Base-by-base conservation (phyloP, 225 moss, liverwort and hornwort genomes). In the Pseudisothecium myosuroides region DNA sequence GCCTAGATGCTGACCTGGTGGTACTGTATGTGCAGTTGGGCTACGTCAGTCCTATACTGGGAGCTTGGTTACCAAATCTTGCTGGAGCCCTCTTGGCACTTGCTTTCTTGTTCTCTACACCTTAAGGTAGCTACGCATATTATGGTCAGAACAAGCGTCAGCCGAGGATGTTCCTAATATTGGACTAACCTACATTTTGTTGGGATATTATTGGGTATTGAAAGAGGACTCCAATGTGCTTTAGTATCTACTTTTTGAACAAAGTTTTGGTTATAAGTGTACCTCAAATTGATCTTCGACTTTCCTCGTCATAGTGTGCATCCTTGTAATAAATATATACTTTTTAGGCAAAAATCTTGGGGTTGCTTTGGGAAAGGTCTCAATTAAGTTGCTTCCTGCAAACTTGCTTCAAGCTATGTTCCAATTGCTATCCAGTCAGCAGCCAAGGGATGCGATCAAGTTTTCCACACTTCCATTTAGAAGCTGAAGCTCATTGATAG, bases 1-100 rank as follows among this genome's bases (percentile, higher is more conserved):
- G 56, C 69, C 28, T 59, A 49, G 73, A 81, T 85, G 66, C 41
- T 85, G 15, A 88, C 56, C n/a, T 31, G 26, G n/a, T 82, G 50
- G 66, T 31, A 55, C 34, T 88, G 71, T 83, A 20, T 80, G 82
- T 92, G 91, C 91, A 93, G 91, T 69, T 91, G 83, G 92, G 88
- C 60, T 89, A 90, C 29, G 80, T 88, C 55, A 91, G 80, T 91
- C 92, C 91, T 37, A 47, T 76, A 43, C 83, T 92, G 41, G 91
- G 91, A 78, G 92, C 90, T 87, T 93, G 92, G 91, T 85, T 92
- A 43, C 92, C 92, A 41, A 93, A 93, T 85, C 61, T 93, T 84
- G 85, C 65, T 58, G 92, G 92, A 68, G 77, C 69, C 47, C 45
- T 92, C 20, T 79, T 90, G 36, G 85, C 89, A 49, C 49, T 88